phyloP scores from a whole-genome alignment of 176 grass and related monocot species.

The Canna indica region DNA sequence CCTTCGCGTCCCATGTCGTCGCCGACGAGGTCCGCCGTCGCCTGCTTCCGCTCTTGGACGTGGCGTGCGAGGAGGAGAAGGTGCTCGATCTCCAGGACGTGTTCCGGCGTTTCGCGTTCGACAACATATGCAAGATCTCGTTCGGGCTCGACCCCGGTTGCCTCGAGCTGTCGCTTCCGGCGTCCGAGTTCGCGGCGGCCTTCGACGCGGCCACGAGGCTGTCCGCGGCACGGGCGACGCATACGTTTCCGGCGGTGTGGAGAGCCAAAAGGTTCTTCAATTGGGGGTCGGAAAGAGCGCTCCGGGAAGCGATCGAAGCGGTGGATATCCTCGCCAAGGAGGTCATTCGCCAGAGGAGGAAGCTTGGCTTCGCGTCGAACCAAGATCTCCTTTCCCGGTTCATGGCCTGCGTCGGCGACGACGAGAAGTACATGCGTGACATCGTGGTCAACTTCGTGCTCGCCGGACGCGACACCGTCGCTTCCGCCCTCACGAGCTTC shows the following conservation, averaged over 20 bases:
- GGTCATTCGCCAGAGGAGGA: conserved; percentile 46
- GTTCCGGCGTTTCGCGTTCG: conserved; percentile 65
- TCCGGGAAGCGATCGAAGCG: conserved; percentile 31
- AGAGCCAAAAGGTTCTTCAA: conserved; percentile 47
- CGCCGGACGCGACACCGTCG: conserved; percentile 60
- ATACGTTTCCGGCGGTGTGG: conserved; percentile 39
- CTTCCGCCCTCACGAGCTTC: conserved; percentile 55
- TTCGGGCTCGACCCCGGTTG: conserved; percentile 67
- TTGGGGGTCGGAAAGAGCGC: conserved; percentile 51
- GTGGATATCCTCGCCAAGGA: conserved; percentile 36
- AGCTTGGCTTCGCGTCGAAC: conserved; percentile 28
- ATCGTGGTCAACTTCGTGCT: conserved; percentile 76
- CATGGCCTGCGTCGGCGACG: conserved; percentile 32
- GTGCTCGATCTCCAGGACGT: conserved; percentile 65
- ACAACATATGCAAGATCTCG: conserved; percentile 71
- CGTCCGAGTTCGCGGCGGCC: conserved; percentile 42
- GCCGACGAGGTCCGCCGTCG: conserved; percentile 27
- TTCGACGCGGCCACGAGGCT: conserved; percentile 51
- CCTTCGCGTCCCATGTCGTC: conserved; percentile 50
- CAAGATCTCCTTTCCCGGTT: conserved; percentile 73
- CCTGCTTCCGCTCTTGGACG: conserved; percentile 40
- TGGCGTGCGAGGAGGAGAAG: not conserved
- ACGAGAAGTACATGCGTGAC: conserved; percentile 71
- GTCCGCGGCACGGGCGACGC: conserved; percentile 30
- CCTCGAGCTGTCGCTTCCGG: conserved; percentile 34